Evolutionary conservation across 2,329 filamentous ascomycete genomes (phyloP).

Genomic region (Pseudodiploospora longispora): DNA sequence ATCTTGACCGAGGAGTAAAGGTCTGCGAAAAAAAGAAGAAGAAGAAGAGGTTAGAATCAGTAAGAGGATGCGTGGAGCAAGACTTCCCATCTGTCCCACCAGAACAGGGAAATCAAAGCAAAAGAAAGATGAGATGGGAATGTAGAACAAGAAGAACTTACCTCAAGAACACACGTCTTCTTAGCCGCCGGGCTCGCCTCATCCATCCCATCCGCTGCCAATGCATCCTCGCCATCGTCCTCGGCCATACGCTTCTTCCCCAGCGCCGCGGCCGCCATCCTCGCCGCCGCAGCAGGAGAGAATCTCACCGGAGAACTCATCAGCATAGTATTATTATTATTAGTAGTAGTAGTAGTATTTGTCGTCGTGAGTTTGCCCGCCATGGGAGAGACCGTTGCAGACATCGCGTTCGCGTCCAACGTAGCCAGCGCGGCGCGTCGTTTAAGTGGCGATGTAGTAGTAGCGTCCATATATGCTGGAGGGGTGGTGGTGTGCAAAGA

Average conservation of each 20-base stretch:
- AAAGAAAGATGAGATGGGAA: neutral
- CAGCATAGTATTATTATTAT: neutral
- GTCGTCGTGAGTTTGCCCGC: conserved; percentile 5
- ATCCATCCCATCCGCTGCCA: neutral
- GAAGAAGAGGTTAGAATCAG: too few relatives aligned
- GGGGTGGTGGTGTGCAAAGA: too few relatives aligned
- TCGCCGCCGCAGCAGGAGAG: neutral
- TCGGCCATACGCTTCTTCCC: conserved; percentile 20
- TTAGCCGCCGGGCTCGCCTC: conserved; percentile 17
- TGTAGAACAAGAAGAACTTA: conserved; percentile 10
- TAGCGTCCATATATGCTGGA: conserved; percentile 2
- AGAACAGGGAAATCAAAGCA: neutral
- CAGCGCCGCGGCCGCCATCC: conserved; percentile 8
- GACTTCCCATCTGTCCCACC: too few relatives aligned
- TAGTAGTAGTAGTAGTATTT: conserved; percentile 1
- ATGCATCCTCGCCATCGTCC: conserved; percentile 13
- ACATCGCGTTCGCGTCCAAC: conserved; percentile 37
- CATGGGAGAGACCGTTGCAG: conserved; percentile 14
- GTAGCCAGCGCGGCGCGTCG: conserved; percentile 42
- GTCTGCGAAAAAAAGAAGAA: too few relatives aligned
- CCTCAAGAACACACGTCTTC: conserved; percentile 27
- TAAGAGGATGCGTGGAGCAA: too few relatives aligned
- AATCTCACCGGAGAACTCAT: conserved; percentile 1
- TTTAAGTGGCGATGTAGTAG: conserved; percentile 30
- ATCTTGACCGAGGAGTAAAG: conserved; percentile 15